Evolutionary conservation across 306 rosid genomes (phyloP), one percentile per base, ranked within the genome.

Genomic region (Argentina anserina): DNA sequence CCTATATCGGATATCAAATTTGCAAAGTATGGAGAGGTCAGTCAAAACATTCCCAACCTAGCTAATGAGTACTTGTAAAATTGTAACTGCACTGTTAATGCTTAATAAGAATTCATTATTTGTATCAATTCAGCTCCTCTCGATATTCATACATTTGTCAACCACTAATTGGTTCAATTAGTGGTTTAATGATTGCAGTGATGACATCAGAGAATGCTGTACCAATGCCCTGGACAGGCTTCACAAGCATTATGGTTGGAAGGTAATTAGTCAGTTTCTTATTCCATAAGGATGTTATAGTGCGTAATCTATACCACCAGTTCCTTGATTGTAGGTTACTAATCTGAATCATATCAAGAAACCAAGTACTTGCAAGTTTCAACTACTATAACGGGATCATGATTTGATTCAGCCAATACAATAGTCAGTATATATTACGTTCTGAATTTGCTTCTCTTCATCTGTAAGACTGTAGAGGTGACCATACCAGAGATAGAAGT

Each of bases 101-200:
- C 33, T 17, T 34, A 55, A 39, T 52, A 67, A 42, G 23, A 12
- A 61, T 75, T 65, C 71, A 76, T 59, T 15, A 49, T 33, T 45
- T 29, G 41, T 26, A 21, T 59, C 23, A 41, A 45, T 75, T 69
- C 69, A 83, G 33, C 26, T 65, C 41, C 31, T 40, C 73, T 55
- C 45, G 21, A 21, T 61, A 28, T 23, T 69, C 21, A 28, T 46
- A 67, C 80, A 69, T 33, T 36, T 67, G 31, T 28, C 26, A 41
- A 88, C 97, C 97, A 80, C 89, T 82, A 81, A 79, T 83, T 85
- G 76, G 83, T 36, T 71, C 86, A 37, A 88, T 86, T 85, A 93
- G 98, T 93, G 98, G 98, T 93, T 93, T 78, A 78, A 93, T 68
- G 98, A 93, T 84, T 84, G 96, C 82, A 91, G 92, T 39, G 85